A percentile compares a stretch with the other conserved stretches of the same genome.
phyloP scores from a whole-genome alignment of 2,329 filamentous ascomycete genomes.

The Calonectria montana region DNA sequence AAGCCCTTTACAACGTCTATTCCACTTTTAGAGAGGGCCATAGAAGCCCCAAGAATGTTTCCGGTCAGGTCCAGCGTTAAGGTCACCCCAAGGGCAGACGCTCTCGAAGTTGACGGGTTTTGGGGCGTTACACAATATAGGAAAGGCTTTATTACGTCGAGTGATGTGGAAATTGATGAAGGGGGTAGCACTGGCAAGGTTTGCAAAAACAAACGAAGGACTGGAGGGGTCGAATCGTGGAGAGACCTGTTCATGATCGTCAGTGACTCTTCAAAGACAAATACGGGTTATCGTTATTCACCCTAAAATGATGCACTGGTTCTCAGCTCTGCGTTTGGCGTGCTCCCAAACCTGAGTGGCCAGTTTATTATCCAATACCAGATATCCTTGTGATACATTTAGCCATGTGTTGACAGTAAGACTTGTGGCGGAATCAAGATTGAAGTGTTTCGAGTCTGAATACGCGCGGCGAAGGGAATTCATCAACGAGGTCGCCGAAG shows the following conservation, averaged over 20 bases:
- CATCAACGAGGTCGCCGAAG: constrained; percentile 51
- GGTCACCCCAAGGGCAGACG: constrained; percentile 82
- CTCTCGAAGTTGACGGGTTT: constrained; percentile 83
- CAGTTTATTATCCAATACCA: constrained; percentile 82
- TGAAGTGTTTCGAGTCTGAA: constrained; percentile 81
- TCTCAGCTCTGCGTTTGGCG: constrained; percentile 91
- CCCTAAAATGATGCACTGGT: constrained; percentile 92
- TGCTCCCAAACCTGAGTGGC: constrained; percentile 95
- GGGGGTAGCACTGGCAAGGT: constrained; percentile 85
- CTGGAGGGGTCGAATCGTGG: constrained; percentile 86
- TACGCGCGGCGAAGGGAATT: constrained; percentile 94
- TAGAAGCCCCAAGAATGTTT: constrained; percentile 77
- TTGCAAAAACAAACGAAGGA: constrained; percentile 83
- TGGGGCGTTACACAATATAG: constrained; percentile 87
- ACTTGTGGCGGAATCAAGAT: constrained; percentile 88
- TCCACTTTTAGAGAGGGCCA: constrained; percentile 87
- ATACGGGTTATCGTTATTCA: constrained; percentile 58
- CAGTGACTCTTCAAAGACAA: background rate
- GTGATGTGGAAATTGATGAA: constrained; percentile 77
- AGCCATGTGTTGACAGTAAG: constrained; percentile 96
- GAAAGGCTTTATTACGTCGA: constrained; percentile 87
- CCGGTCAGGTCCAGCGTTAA: constrained; percentile 86
- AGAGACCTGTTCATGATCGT: constrained; percentile 71
- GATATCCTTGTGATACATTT: constrained; percentile 77
- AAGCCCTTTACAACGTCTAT: constrained; percentile 87